phyloP scores from a whole-genome alignment of 139 green algal species.

The Tetraselmis chui region DNA sequence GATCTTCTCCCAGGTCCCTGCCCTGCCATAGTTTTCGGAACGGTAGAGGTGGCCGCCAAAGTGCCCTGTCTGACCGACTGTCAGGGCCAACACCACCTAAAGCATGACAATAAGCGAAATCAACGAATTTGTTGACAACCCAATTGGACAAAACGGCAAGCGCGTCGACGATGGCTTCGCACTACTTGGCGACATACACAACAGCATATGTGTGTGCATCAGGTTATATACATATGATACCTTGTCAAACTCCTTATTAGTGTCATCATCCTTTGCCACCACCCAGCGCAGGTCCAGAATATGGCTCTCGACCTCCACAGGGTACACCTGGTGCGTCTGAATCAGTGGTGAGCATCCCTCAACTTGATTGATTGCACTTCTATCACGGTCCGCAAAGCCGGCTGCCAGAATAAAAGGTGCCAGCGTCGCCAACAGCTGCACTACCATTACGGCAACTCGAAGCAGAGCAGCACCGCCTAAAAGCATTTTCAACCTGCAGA shows the following conservation, averaged over 20 bases:
- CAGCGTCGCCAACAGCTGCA: too few relatives aligned
- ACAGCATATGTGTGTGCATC: too few relatives aligned
- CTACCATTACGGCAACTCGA: too few relatives aligned
- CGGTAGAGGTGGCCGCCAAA: background rate
- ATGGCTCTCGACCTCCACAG: background rate
- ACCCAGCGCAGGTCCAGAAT: background rate
- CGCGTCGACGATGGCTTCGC: too few relatives aligned
- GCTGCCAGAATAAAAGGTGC: background rate
- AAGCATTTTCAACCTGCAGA: too few relatives aligned
- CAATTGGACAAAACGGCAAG: too few relatives aligned
- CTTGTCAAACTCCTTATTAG: background rate
- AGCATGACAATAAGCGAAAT: background rate
- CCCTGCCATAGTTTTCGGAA: background rate
- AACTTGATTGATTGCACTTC: background rate
- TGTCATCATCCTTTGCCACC: background rate
- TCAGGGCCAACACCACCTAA: background rate
- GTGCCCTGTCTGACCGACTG: background rate
- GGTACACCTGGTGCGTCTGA: background rate
- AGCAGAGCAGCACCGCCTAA: too few relatives aligned
- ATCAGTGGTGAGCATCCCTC: background rate
- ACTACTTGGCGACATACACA: too few relatives aligned
- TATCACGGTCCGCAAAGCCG: background rate
- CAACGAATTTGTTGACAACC: background rate
- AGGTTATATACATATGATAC: background rate
- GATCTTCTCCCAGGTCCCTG: background rate